Evolutionary conservation across 2,329 filamentous ascomycete genomes (phyloP), one percentile per base, ranked within the genome.

Genomic region (Monosporascus sp.): DNA sequence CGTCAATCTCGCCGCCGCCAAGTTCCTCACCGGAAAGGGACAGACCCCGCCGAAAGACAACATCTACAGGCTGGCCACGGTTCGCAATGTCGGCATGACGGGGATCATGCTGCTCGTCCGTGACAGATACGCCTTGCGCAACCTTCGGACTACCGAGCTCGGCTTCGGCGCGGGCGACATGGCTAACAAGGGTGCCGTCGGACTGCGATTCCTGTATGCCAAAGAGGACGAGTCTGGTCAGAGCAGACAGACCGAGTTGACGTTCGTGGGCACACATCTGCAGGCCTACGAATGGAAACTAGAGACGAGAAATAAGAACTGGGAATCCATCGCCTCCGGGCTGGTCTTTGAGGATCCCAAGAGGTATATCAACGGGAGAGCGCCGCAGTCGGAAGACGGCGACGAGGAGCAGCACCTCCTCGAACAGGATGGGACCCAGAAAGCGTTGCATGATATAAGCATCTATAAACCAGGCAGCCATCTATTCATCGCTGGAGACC

Each of bases 151-250:
- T n/a, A 90, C 88, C 2, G 89, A 88, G 50, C 87, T 91, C 2
- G 92, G 94, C 0, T 88, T 97, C 48, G 94, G 94, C 0, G 70
- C 91, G 1, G 86, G 85, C 54, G 87, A 93, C 49, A 94, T 96
- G 87, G 94, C 91, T 17, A 97, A 97, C 71, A 99, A 99, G 72
- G 94, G 93, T 31, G 93, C 91, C 3, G 88, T 96, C 1, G 94
- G 88, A 0, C 77, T 93, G 56, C 80, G 91, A 36, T 71, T 94
- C 44, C 78, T 83, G 15, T 87, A 89, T 15, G 61, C 61, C 5
- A 72, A 74, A 41, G 68, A 74, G 4, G 67, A 67, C 22, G 65
- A 63, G 6, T 58, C 68, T 53, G 65, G 60, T 46, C 63, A 59
- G 31, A 60, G 57, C 9, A 65, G 58, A 48, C 74, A 74, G 5